Conservation (phyloP, 75 land plant genomes). For the Pinus taeda region DNA sequence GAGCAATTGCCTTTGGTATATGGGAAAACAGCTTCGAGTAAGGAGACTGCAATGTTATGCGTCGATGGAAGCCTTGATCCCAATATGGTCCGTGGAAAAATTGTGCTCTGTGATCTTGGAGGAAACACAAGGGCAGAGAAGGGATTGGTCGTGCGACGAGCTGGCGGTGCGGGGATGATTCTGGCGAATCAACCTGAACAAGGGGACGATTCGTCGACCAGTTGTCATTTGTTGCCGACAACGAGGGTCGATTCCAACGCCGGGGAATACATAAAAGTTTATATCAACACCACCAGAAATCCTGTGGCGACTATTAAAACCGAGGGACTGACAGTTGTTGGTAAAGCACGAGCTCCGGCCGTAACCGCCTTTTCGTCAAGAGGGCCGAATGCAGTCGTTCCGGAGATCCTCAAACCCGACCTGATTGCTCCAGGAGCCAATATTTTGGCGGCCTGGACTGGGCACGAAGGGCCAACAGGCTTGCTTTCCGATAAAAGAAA, state of each 20-base stretch:
- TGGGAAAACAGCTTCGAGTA: no score
- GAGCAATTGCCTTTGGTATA: background rate
- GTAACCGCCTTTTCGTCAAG: constrained; percentile 33
- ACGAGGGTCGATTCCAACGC: constrained; percentile 6
- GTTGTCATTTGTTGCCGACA: constrained; percentile 25
- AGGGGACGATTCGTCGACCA: constrained; percentile 28
- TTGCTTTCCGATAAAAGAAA: background rate
- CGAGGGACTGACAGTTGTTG: constrained; percentile 20
- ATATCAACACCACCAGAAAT: constrained; percentile 8
- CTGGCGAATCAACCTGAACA: constrained; percentile 7
- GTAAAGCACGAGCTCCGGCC: constrained; percentile 26
- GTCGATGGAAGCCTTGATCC: constrained; percentile 4
- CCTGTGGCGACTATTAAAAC: constrained; percentile 18
- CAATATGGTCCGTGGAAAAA: constrained; percentile 25
- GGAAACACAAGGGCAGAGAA: constrained; percentile 2
- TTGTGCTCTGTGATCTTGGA: constrained; percentile 20
- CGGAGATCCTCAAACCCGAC: constrained; percentile 38
- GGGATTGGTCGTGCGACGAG: constrained; percentile 14
- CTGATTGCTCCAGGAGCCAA: constrained; percentile 38
- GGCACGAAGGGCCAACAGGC: background rate
- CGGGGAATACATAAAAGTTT: constrained; percentile 11
- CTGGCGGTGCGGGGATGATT: constrained; percentile 45
- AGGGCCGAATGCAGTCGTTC: constrained; percentile 26
- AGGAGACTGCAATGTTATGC: background rate
- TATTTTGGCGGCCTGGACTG: constrained; percentile 48